Evolutionary conservation across 106 monocot genomes (phyloP), one percentile per base, ranked within the genome.

Genomic region (Vanilla planifolia): DNA sequence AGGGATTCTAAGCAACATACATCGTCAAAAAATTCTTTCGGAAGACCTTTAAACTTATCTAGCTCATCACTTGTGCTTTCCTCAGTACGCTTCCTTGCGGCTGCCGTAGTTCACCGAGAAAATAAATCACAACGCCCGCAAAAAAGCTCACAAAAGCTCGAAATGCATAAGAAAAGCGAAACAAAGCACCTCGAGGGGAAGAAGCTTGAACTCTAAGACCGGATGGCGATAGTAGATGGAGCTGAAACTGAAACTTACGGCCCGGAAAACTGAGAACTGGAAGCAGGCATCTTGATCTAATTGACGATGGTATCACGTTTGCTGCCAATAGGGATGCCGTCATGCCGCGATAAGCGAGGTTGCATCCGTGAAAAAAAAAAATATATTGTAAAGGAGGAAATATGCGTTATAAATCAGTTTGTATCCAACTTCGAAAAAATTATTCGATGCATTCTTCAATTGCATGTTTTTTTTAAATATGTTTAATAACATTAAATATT

Each of bases 1-100:
- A 28, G 44, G 21, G 15, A 5, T 17, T 11, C 11, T 59, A 43
- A 43, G 20, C 0, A 37, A 11, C 48, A 30, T 71, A 86, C 86
- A 15, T 81, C 86, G 33, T 81, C 77, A 19, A 78, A 75, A 57
- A 68, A 75, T 17, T 75, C 74, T 15, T 55, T n/a, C 8, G 74
- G 74, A 27, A 68, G 46, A 13, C 62, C 67, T 9, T 19, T 24
- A 36, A 39, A 2, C 8, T 39, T 1, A 10, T 62, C 62, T 17
- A 23, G 37, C 15, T 35, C 33, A 2, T 36, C 68, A 2, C 17
- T 45, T 2, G 21, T 37, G 1, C 19, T 16, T 35, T 46, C 62
- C 55, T 75, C 68, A 15, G 35, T 24, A 58, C 34, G 67, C 55
- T 75, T 75, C 28, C 22, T 0, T 15, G 6, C 55, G 33, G 53